Conservation (phyloP, 2,329 filamentous ascomycete species). For the Tetracladium maxilliforme region DNA sequence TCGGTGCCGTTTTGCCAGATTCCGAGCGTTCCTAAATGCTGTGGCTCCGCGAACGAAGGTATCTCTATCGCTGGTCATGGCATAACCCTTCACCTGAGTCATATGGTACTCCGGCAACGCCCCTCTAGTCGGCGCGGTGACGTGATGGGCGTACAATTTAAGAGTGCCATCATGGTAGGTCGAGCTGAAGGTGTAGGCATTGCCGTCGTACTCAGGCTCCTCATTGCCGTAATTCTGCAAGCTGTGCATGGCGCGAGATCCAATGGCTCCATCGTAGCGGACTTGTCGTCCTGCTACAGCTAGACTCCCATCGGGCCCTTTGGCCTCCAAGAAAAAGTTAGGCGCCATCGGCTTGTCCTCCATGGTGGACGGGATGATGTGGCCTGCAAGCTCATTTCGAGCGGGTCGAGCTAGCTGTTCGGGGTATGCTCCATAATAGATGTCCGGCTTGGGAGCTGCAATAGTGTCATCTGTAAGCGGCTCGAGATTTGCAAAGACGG, state of each 20-base stretch:
- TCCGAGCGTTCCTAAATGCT: slow-evolving; percentile 22
- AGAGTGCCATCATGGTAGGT: slow-evolving; percentile 21
- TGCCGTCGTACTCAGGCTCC: slow-evolving; percentile 19
- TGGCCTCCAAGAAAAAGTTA: slow-evolving; percentile 25
- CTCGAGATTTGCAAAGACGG: slow-evolving; percentile 19
- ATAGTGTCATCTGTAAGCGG: slow-evolving; percentile 17
- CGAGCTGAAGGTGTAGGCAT: slow-evolving; percentile 21
- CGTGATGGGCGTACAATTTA: slow-evolving; percentile 20
- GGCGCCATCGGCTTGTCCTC: slow-evolving; percentile 15
- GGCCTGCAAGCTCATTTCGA: slow-evolving; percentile 9
- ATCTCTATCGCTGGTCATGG: slow-evolving; percentile 12
- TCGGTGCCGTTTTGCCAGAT: slow-evolving; percentile 20
- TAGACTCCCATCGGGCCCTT: slow-evolving; percentile 16
- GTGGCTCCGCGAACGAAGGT: slow-evolving; percentile 17
- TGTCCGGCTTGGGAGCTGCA: slow-evolving; percentile 14
- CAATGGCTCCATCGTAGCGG: slow-evolving; percentile 20
- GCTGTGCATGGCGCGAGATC: slow-evolving; percentile 19
- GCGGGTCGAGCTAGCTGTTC: slow-evolving; percentile 11
- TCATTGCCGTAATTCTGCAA: slow-evolving; percentile 19
- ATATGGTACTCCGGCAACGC: slow-evolving; percentile 24
- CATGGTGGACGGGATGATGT: slow-evolving; percentile 18
- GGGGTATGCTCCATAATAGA: slow-evolving; percentile 14
- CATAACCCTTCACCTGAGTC: slow-evolving; percentile 15
- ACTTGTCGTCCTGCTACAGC: slow-evolving; percentile 18
- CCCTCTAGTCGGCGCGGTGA: slow-evolving; percentile 11